These are phyloP conservation scores for Mycena sp. DNA, from an alignment of 1,284 basidiomycete genomes.

Conservation along the genomic window DNA sequence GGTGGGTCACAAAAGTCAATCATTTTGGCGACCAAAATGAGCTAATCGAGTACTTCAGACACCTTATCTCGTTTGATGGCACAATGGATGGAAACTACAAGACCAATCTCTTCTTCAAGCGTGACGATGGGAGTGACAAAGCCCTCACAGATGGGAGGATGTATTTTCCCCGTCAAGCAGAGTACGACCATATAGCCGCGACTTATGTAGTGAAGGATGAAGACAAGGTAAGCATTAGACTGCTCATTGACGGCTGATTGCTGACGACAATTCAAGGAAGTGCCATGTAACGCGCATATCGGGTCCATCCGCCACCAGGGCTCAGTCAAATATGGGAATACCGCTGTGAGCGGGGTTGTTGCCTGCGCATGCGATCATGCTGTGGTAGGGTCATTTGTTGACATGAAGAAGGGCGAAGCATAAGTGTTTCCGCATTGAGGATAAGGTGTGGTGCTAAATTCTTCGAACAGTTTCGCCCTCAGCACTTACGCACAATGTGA, in stretches of 20 bases:
- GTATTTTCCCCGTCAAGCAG: too few relatives aligned
- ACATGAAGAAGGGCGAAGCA: slow-evolving; percentile 15
- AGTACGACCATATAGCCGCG: too few relatives aligned
- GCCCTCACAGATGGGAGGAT: too few relatives aligned
- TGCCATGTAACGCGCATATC: too few relatives aligned
- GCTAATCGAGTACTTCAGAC: not conserved
- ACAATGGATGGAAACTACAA: slow-evolving; percentile 14
- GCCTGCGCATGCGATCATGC: slow-evolving; percentile 16
- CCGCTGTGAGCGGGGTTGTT: slow-evolving; percentile 9
- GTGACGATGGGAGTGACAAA: slow-evolving; percentile 14
- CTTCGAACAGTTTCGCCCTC: not conserved
- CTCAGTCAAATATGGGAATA: slow-evolving; percentile 11
- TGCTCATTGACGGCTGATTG: not conserved
- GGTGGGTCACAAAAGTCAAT: not conserved
- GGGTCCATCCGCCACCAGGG: too few relatives aligned
- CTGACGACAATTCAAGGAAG: not conserved
- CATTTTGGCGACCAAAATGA: not conserved
- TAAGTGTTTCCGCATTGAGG: not conserved
- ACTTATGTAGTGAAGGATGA: too few relatives aligned
- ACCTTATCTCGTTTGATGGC: not conserved
- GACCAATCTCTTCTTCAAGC: slow-evolving; percentile 11
- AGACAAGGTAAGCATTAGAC: not conserved
- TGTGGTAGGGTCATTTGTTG: too few relatives aligned
- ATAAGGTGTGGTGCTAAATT: not conserved
- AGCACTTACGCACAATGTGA: slow-evolving; percentile 6